A percentile compares a stretch with the other conserved stretches of the same genome.
Evolutionary conservation across 306 rosid species (phyloP).

Genomic region (Glycine latifolia): DNA sequence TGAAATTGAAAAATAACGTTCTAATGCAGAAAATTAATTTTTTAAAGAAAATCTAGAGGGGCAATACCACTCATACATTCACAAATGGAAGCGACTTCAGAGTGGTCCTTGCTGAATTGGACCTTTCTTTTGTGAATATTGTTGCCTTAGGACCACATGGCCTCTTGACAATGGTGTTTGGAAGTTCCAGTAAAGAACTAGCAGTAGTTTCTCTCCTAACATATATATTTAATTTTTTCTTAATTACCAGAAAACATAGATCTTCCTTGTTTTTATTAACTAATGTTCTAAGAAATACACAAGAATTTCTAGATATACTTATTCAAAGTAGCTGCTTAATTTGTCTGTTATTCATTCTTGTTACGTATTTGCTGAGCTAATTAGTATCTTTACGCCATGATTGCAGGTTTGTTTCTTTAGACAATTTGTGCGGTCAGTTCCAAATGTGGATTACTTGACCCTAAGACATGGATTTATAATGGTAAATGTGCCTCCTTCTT

Average conservation of each 20-base stretch:
- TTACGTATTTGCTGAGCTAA: neutral
- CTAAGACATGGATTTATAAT: conserved; percentile 88
- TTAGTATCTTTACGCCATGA: neutral
- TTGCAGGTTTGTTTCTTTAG: conserved; percentile 77
- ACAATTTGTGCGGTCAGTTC: conserved; percentile 90
- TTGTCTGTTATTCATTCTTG: neutral
- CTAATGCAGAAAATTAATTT: too few relatives aligned
- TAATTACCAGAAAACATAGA: too few relatives aligned
- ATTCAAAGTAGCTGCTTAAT: neutral
- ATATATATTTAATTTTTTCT: too few relatives aligned
- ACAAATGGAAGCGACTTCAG: neutral
- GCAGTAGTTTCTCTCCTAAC: neutral
- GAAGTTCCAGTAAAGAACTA: neutral
- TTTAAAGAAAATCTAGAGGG: neutral
- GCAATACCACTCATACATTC: neutral
- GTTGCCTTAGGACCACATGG: neutral
- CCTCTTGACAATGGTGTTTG: neutral
- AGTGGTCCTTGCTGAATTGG: conserved; percentile 5
- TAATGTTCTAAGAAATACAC: neutral
- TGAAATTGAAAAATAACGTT: neutral
- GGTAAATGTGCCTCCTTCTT: conserved; percentile 51
- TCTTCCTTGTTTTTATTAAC: neutral
- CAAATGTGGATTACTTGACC: conserved; percentile 91
- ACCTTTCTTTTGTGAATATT: neutral
- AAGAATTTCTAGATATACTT: neutral